Conservation (phyloP, 257 asterid genomes). For the Plantago elongata region DNA sequence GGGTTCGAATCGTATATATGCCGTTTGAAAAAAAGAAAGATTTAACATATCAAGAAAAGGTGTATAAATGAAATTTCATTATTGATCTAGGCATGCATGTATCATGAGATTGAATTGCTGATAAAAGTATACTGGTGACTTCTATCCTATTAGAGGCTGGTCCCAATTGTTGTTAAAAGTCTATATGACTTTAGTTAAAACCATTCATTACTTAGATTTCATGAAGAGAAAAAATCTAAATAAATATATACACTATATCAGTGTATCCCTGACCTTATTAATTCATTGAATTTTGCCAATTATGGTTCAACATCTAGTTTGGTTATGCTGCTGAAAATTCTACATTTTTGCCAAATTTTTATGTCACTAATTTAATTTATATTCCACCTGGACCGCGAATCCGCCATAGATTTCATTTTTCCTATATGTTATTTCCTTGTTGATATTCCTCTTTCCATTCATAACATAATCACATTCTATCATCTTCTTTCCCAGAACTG, state of each 20-base stretch:
- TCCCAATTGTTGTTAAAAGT: constrained; percentile 40
- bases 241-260: neutral
- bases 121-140: constrained; percentile 29
- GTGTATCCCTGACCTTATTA: constrained; percentile 22
- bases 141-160: constrained; percentile 36
- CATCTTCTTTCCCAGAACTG: constrained; percentile 32
- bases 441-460: constrained; percentile 22
- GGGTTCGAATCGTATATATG: too few relatives aligned
- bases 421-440: constrained; percentile 10
- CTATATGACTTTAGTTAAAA: constrained; percentile 18
- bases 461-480: constrained; percentile 49
- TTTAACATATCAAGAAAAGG: neutral
- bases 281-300: constrained; percentile 26
- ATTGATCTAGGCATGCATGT: constrained; percentile 17
- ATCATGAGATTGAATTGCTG: constrained; percentile 25
- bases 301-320: constrained; percentile 18
- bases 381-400: constrained; percentile 46
- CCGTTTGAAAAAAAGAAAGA: too few relatives aligned
- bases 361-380: constrained; percentile 19
- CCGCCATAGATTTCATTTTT: constrained; percentile 41
- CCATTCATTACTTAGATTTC: constrained; percentile 11
- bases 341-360: constrained; percentile 9
- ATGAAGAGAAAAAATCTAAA: constrained; percentile 7
- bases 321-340: constrained; percentile 10
- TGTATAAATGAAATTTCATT: neutral